A percentile compares a stretch with the other conserved stretches of the same genome.
Conservation (phyloP, 768 basidiomycete genomes). For the Clavaria fumosa region DNA sequence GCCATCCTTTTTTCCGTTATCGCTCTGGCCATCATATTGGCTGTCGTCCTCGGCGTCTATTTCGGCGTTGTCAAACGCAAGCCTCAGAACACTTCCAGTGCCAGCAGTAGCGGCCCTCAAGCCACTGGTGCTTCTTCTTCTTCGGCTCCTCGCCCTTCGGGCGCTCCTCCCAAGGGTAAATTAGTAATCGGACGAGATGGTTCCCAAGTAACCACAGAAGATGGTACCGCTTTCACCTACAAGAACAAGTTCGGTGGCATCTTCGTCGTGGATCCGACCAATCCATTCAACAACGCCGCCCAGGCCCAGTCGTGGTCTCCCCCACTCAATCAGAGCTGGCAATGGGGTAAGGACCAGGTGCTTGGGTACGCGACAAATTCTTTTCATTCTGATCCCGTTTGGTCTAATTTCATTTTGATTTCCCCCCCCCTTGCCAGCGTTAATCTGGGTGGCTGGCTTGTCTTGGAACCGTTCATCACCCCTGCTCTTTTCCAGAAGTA, state of each 20-base stretch:
- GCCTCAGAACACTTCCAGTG: background rate
- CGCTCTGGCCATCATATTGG: too few species aligned
- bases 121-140: conserved; percentile 2
- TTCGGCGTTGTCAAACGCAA: conserved; percentile 8
- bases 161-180: too few species aligned
- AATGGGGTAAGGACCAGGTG: conserved; percentile 57
- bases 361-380: conserved; percentile 44
- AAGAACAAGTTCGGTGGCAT: conserved; percentile 45
- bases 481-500: conserved; percentile 55
- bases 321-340: conserved; percentile 71
- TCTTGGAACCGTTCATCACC: conserved; percentile 49
- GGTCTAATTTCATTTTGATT: background rate
- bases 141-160: background rate
- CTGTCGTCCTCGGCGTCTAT: conserved; percentile 9
- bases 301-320: conserved; percentile 72
- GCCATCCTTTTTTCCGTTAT: too few species aligned
- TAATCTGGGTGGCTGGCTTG: conserved; percentile 90
- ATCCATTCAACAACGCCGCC: conserved; percentile 43
- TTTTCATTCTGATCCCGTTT: conserved; percentile 4
- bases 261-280: conserved; percentile 12
- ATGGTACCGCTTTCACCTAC: conserved; percentile 48
- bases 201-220: conserved; percentile 31
- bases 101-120: background rate
- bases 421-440: conserved; percentile 35
- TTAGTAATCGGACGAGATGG: conserved; percentile 35